Percentiles rank a stretch among this genome's conserved stretches.
phyloP scores from a whole-genome alignment of 371 early-diverging fungal species.

The Apophysomyces elegans region DNA sequence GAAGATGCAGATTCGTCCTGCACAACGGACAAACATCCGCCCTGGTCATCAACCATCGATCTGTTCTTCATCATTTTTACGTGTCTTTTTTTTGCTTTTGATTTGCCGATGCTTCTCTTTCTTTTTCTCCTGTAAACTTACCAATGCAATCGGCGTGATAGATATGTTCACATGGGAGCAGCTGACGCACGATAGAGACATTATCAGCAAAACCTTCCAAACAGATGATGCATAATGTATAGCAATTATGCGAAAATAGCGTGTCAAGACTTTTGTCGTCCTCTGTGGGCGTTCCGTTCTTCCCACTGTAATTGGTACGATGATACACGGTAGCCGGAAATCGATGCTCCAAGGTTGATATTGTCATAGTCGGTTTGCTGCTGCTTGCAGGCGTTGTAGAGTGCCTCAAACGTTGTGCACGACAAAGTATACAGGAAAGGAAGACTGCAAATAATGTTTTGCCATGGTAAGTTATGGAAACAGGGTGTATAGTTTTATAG shows the following conservation, averaged over 20 bases:
- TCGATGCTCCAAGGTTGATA: neutral
- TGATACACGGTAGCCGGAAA: neutral
- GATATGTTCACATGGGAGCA: neutral
- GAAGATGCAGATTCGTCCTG: neutral
- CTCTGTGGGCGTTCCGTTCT: neutral
- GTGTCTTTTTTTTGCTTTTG: neutral
- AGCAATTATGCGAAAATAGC: neutral
- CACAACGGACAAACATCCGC: conserved; percentile 1
- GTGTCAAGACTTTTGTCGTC: neutral
- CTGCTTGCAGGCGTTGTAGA: neutral
- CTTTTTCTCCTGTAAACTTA: neutral
- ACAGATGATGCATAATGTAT: neutral
- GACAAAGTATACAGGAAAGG: neutral
- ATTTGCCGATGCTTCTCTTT: neutral
- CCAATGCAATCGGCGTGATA: conserved; percentile 7
- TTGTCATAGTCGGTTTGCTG: neutral
- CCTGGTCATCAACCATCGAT: neutral
- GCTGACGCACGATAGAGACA: neutral
- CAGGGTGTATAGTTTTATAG: neutral
- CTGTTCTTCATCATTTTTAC: neutral
- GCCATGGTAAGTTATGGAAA: neutral
- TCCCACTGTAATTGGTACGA: neutral
- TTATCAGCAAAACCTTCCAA: neutral
- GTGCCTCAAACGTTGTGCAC: neutral
- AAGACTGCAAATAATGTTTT: neutral